Base-by-base conservation (phyloP, 2,329 filamentous ascomycete species). In the Dissoconium aciculare region DNA sequence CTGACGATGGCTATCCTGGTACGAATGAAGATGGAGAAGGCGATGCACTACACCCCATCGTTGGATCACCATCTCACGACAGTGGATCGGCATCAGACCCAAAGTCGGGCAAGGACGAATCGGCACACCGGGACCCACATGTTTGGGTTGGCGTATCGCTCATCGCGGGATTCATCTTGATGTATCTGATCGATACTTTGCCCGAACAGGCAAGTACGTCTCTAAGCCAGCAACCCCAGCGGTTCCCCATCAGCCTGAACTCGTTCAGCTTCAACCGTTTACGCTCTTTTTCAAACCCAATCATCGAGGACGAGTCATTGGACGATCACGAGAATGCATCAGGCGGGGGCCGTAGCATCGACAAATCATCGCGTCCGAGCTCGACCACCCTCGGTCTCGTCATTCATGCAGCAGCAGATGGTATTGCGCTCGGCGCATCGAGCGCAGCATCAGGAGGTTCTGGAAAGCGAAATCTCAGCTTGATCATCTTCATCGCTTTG, bases 401-500 rank as follows among this genome's bases (percentile, higher is more conserved):
- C 4, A 95, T 98, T 35, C 89, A 98, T 53, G 83, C 89, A 0
- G 80, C 81, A 2, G 87, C 89, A 2, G 89, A 98, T 49, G 89
- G 89, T 11, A 93, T 98, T 38, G 89, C 89, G 2, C 75, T 98
- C 58, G 89, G 89, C 13, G 89, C 89, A 14, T 93, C 85, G 1
- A 81, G 58, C 2, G 56, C 58, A 4, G 49, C 74, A 3, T 64
- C 72, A 2, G 75, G 82, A 44, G 72, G 72, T 38, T 23, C 19
- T 8, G 19, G 19, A 23, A 23, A 23, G 19, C 19, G 19, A 8
- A 77, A 78, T 35, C 61, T 98, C 8, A 83, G 81, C 19, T 73
- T 95, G 37, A 81, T 98, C 45, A 83, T 98, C 23, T 98, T 98
- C 54, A 58, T 93, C 24, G 89, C 89, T 8, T 89, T 98, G 44